phyloP scores from a whole-genome alignment of 73 alveolate genomes.

The Tetrahymena thermophila region DNA sequence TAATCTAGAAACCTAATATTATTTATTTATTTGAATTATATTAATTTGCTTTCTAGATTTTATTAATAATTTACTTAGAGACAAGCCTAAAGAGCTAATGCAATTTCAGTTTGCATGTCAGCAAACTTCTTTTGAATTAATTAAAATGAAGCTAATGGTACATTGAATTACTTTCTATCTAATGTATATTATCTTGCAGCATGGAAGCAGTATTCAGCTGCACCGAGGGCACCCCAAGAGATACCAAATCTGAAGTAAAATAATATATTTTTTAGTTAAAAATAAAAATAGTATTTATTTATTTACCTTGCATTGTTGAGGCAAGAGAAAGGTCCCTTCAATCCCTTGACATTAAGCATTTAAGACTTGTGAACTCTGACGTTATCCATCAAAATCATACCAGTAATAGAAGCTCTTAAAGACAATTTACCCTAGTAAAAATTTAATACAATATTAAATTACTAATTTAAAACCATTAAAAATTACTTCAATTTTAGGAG shows the following conservation, averaged over 20 bases:
- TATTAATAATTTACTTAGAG: constrained; percentile 18
- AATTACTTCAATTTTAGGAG: constrained; percentile 72
- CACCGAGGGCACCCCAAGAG: constrained; percentile 95
- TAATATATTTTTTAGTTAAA: no score
- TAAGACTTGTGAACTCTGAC: constrained; percentile 80
- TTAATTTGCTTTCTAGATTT: neutral
- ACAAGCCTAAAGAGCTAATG: constrained; percentile 68
- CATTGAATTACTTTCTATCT: constrained; percentile 67
- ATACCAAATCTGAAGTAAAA: constrained; percentile 62
- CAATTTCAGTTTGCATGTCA: constrained; percentile 75
- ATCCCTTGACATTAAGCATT: constrained; percentile 63
- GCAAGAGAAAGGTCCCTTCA: constrained; percentile 93
- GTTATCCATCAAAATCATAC: constrained; percentile 90
- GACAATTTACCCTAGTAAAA: constrained; percentile 74
- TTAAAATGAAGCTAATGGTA: constrained; percentile 68
- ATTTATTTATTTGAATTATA: neutral
- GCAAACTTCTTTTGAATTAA: constrained; percentile 78
- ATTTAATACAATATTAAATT: neutral
- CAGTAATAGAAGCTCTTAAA: constrained; percentile 82
- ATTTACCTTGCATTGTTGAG: constrained; percentile 69
- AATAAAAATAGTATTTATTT: neutral
- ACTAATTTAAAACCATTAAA: neutral
- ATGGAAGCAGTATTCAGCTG: constrained; percentile 89
- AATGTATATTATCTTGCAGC: constrained; percentile 62
- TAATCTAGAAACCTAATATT: constrained; percentile 44